Evolutionary conservation across 352 stramenopile species (phyloP), one percentile per base, ranked within the genome.

Genomic region (Phytopythium oedochilum): DNA sequence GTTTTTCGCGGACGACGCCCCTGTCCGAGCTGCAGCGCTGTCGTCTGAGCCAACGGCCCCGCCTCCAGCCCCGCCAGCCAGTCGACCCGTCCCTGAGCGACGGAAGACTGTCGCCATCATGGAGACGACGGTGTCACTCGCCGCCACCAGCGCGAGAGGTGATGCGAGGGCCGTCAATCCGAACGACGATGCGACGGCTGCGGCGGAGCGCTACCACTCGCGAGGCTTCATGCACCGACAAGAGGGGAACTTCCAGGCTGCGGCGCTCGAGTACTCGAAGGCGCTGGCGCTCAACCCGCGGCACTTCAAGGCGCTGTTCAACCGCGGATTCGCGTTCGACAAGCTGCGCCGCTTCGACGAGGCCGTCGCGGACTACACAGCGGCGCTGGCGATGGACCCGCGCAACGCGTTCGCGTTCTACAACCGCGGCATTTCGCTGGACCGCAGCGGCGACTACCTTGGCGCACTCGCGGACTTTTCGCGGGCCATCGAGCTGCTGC

Each of bases 241-340:
- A 57, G 66, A 90, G 48, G 86, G 87, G 6, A 82, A 95, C 43
- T 97, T 96, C 59, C 54, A 79, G 22, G 71, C 73, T 1, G 88
- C 88, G 20, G 81, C 89, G 2, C 60, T 73, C 20, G 86, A 91
- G 48, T 97, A 97, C 53, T 83, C 82, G 9, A 66, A 68, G 39
- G 87, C 87, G 15, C 85, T 96, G 34, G 57, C 67, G 20, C 57
- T 92, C 9, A 82, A 96, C 38, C 81, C 75, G 26, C 44, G 58
- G 0, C 88, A 97, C 53, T 97, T 97, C 62, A 97, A 96, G 58
- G 83, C 87, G 36, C 76, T 78, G 47, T 97, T 96, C 60, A 97
- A 97, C 50, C 84, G 88, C 31, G 88, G 78, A 1, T 97, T 96
- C 53, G 83, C 86, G 3, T 88, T 64, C 50, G 84, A 96, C 65